Evolutionary conservation across 176 grass and related monocot species (phyloP).

Genomic region (Ampelocalamus luodianensis): DNA sequence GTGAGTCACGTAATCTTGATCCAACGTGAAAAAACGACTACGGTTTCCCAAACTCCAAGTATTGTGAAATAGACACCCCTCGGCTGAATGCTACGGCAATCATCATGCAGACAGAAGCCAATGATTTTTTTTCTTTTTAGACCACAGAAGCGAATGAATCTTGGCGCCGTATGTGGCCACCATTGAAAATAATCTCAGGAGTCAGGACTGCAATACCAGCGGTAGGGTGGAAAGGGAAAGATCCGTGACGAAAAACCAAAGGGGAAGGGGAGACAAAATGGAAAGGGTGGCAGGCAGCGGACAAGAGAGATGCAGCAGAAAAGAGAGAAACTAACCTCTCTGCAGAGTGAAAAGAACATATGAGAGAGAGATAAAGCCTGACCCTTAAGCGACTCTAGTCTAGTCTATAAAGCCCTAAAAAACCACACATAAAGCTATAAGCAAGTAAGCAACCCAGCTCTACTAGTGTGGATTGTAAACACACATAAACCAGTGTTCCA

Average conservation of each 20-base stretch:
- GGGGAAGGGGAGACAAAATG: slow-evolving; percentile 25
- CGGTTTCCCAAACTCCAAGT: too few relatives aligned
- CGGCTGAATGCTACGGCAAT: not conserved
- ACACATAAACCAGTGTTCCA: not conserved
- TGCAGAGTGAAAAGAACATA: not conserved
- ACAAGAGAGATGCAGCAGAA: slow-evolving; percentile 31
- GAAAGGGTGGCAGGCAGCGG: slow-evolving; percentile 32
- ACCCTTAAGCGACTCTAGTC: not conserved
- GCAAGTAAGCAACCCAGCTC: not conserved
- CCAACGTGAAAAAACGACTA: too few relatives aligned
- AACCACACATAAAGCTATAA: slow-evolving; percentile 1
- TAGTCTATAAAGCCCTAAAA: slow-evolving; percentile 1
- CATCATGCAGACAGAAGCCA: not conserved
- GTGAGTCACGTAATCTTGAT: too few relatives aligned
- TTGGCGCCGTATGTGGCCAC: not conserved
- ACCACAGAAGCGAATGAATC: not conserved
- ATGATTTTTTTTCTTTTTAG: too few relatives aligned
- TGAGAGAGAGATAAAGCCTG: not conserved
- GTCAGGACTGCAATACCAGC: too few relatives aligned
- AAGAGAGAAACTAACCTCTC: slow-evolving; percentile 15
- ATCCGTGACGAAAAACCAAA: slow-evolving; percentile 27
- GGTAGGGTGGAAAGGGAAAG: slow-evolving; percentile 35
- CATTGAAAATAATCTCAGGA: not conserved
- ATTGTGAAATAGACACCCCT: too few relatives aligned
- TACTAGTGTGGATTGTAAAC: not conserved